These are phyloP conservation scores for Alternaria sp. DNA, from an alignment of 2,329 filamentous ascomycete genomes.

Conservation along the genomic window DNA sequence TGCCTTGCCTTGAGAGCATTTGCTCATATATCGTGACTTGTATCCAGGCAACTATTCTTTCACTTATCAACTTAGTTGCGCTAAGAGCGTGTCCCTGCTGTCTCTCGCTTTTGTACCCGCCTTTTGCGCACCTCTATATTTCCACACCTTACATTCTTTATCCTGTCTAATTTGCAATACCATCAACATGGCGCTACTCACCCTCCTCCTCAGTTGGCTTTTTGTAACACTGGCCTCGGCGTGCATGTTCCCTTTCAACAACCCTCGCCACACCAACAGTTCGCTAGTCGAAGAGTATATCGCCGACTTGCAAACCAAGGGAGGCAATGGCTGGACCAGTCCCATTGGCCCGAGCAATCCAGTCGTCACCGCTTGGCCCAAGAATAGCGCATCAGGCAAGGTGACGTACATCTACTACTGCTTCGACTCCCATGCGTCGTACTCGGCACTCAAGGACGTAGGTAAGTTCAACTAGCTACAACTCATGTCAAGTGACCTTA, in stretches of 20 bases:
- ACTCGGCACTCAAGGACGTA: background rate
- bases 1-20: too few species aligned
- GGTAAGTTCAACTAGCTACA: background rate
- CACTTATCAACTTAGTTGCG: too few species aligned
- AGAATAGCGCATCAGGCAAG: too few species aligned
- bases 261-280: background rate
- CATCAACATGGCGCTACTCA: background rate
- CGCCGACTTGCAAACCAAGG: background rate
- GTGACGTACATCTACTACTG: background rate
- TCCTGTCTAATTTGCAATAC: too few species aligned
- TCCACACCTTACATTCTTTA: too few species aligned
- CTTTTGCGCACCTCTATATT: too few species aligned
- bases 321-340: background rate
- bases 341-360: background rate
- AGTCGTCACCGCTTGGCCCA: background rate
- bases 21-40: too few species aligned
- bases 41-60: too few species aligned
- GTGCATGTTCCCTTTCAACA: background rate
- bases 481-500: too few species aligned
- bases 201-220: background rate
- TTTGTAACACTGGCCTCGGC: background rate
- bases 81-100: too few species aligned
- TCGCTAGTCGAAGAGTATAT: background rate
- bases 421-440: background rate
- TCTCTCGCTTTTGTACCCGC: too few species aligned